Conservation (phyloP, 176 grass and related monocot species). For the Bonia amplexicaulis region DNA sequence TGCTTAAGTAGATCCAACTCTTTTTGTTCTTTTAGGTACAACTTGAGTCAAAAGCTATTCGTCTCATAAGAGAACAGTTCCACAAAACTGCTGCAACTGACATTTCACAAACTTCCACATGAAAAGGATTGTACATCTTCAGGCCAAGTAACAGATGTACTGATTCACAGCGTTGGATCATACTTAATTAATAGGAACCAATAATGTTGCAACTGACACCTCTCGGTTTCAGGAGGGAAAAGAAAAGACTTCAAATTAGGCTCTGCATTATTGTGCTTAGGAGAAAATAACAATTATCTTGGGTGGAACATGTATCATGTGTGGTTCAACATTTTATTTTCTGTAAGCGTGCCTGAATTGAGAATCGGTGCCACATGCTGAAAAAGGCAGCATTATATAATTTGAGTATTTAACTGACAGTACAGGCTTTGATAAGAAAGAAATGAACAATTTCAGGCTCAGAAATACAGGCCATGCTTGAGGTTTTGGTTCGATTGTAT, state of each 20-base stretch:
- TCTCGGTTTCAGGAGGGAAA: not conserved
- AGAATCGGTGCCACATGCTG: not conserved
- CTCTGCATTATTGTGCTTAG: not conserved
- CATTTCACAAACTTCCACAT: constrained; percentile 8
- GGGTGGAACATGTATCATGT: not conserved
- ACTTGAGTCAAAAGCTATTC: not conserved
- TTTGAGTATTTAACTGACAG: not conserved
- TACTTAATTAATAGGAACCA: not conserved
- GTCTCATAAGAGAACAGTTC: not conserved
- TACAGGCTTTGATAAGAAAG: not conserved
- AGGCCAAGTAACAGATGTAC: not conserved
- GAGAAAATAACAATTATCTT: not conserved
- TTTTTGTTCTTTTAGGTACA: constrained; percentile 5
- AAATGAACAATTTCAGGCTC: not conserved
- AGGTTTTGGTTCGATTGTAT: not conserved
- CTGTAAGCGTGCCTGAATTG: not conserved
- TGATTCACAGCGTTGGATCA: not conserved
- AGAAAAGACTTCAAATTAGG: not conserved
- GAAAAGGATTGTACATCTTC: constrained; percentile 4
- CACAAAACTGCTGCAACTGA: not conserved
- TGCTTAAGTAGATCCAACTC: not conserved
- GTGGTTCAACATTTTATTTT: not conserved
- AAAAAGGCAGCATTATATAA: not conserved
- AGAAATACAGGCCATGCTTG: not conserved
- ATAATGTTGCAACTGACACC: not conserved